phyloP scores from a whole-genome alignment of 768 basidiomycete species.

The Gymnopilus dilepis region DNA sequence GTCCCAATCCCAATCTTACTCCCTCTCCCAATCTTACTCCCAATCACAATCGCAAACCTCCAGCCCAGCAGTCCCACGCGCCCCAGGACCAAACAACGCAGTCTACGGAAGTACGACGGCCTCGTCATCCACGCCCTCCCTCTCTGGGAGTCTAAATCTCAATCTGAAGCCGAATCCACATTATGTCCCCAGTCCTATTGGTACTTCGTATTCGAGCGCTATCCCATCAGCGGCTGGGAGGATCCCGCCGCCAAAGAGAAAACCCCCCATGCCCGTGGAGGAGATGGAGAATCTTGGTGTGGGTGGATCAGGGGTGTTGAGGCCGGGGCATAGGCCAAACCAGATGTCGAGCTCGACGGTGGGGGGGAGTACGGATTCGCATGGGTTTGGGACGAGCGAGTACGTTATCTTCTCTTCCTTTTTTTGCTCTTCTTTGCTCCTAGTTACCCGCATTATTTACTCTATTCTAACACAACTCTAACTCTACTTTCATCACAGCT shows the following conservation, averaged over 20 bases:
- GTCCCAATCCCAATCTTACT: too few species aligned
- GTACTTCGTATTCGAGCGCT: slow-evolving; percentile 8
- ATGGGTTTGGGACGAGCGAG: slow-evolving; percentile 18
- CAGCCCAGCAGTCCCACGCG: not conserved
- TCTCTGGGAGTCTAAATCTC: slow-evolving; percentile 6
- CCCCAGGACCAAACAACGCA: not conserved
- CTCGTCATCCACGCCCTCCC: slow-evolving; percentile 10
- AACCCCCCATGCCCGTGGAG: slow-evolving; percentile 23
- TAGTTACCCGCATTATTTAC: not conserved
- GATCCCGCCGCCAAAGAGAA: slow-evolving; percentile 25
- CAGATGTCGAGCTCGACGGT: slow-evolving; percentile 23
- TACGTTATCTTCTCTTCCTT: slow-evolving; percentile 12
- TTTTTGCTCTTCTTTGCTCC: slow-evolving; percentile 1
- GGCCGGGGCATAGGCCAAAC: slow-evolving; percentile 21
- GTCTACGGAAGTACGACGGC: not conserved
- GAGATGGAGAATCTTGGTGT: not conserved
- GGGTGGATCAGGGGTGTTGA: too few species aligned
- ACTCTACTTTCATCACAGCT: not conserved
- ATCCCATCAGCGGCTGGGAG: too few species aligned
- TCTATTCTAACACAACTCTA: not conserved
- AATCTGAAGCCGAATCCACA: slow-evolving; percentile 6
- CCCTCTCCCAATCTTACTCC: too few species aligned
- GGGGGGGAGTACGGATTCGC: slow-evolving; percentile 15
- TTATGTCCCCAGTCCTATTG: not conserved
- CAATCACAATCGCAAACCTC: not conserved